Evolutionary conservation across 2,329 filamentous ascomycete species (phyloP), one percentile per base, ranked within the genome.

Genomic region (Trichophyton mentagrophytes): DNA sequence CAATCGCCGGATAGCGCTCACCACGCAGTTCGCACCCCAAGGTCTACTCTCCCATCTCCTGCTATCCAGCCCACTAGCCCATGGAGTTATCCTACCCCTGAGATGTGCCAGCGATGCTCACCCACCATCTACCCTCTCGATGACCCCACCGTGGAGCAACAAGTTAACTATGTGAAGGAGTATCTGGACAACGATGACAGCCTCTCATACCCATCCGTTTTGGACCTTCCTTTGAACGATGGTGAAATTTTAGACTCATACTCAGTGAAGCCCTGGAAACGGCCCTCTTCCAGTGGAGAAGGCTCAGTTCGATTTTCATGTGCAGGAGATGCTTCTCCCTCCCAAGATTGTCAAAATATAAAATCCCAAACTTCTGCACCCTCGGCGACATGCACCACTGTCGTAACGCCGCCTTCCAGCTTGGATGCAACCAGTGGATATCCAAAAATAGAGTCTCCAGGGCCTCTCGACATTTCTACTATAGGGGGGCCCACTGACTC

Each of bases 1-100:
- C 30, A 53, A 17, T 59, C 57, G 11, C 57, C 57, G 9, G 57
- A 59, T 27, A 59, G 57, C 22, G 47, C 25, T 33, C 57, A 59
- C 11, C 27, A 53, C 4, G 25, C 57, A 47, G 15, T 13, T 33
- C 42, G 57, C 33, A 59, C 33, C 9, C 42, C 57, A 22, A 9
- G 22, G 5, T 42, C 57, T 9, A 59, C 42, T n/a, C 57, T 59
- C 11, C 40, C 57, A 8, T 59, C 57, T 36, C 57, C 57, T 44
- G 33, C 46, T 5, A 55, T 46, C 9, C 58, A 60, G n/a, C 58
- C 27, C 8, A 60, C 44, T 55, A 60, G 38, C 30, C 47, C 44
- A 22, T 60, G 57, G 57, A 42, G 25, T 25, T 59, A 46, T 47
- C 38, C 57, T 17, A 46, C 38, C 25, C 57, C 57, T 7, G 42